phyloP scores from a whole-genome alignment of 2,329 filamentous ascomycete species.

The Colletotrichum neosansevieriae region DNA sequence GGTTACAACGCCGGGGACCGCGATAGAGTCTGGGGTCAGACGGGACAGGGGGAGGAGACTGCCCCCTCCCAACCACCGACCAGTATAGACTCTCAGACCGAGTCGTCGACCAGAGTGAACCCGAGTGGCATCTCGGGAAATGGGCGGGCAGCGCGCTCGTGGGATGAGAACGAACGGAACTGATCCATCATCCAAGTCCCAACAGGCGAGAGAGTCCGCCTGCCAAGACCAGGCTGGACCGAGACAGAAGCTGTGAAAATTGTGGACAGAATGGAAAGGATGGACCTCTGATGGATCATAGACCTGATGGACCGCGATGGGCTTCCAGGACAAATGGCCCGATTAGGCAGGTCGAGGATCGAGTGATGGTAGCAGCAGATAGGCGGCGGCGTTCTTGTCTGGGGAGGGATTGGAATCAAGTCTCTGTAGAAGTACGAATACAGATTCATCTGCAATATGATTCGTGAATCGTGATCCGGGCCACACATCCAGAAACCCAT shows the following conservation, averaged over 20 bases:
- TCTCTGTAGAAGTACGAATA: neutral
- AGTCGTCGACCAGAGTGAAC: neutral
- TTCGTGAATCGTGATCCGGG: slow-evolving; percentile 18
- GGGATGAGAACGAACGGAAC: neutral
- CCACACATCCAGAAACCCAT: slow-evolving; percentile 8
- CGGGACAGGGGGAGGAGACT: neutral
- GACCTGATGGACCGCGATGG: slow-evolving; percentile 31
- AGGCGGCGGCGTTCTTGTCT: slow-evolving; percentile 27
- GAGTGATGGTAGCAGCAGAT: slow-evolving; percentile 6
- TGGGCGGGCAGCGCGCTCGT: neutral
- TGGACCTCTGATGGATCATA: slow-evolving; percentile 29
- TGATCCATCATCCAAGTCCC: slow-evolving; percentile 2
- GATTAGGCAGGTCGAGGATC: slow-evolving; percentile 39
- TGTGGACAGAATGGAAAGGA: slow-evolving; percentile 25
- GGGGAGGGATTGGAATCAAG: neutral
- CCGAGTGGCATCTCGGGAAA: too few species aligned
- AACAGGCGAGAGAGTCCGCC: slow-evolving; percentile 10
- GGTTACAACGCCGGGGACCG: neutral
- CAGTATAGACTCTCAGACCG: neutral
- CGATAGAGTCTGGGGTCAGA: slow-evolving; percentile 1
- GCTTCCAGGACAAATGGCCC: slow-evolving; percentile 36
- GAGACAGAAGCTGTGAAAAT: slow-evolving; percentile 12
- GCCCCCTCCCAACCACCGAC: neutral
- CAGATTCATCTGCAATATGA: neutral
- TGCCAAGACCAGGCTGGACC: slow-evolving; percentile 26